phyloP scores from a whole-genome alignment of 23 red algal species.

The Cyanidioschyzon merolae region DNA sequence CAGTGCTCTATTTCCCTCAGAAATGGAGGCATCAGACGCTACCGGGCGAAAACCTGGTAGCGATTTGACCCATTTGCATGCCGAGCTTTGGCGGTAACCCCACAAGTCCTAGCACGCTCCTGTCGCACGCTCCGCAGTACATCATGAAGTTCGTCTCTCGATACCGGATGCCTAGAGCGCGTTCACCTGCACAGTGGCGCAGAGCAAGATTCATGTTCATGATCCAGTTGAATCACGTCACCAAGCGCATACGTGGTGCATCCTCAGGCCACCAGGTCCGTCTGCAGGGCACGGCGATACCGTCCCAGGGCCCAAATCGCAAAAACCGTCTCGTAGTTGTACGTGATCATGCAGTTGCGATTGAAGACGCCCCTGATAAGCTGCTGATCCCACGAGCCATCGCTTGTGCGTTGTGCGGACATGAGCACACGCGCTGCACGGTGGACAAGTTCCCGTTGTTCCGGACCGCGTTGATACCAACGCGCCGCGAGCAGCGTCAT shows the following conservation, averaged over 20 bases:
- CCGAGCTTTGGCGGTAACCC: no score
- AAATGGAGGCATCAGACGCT: no score
- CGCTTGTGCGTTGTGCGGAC: constrained; percentile 35
- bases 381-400: constrained; percentile 90
- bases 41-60: no score
- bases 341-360: constrained; percentile 97
- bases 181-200: not conserved
- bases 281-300: constrained; percentile 39
- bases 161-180: not conserved
- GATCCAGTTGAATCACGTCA: not conserved
- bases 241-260: no score
- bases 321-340: constrained; percentile 88
- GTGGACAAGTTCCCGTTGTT: constrained; percentile 26
- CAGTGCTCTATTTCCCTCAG: no score
- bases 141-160: no score
- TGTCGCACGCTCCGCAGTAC: no score
- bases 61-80: no score
- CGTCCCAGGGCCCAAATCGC: constrained; percentile 74
- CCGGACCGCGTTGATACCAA: constrained; percentile 23
- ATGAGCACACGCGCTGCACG: constrained; percentile 52
- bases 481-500: constrained; percentile 45
- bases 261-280: not conserved
- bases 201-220: not conserved
- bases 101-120: no score
- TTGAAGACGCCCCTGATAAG: constrained; percentile 93